Percentiles rank a stretch among this genome's conserved stretches.
Conservation (phyloP, 441 rosid genomes). For the Arabidopsis lyrata region DNA sequence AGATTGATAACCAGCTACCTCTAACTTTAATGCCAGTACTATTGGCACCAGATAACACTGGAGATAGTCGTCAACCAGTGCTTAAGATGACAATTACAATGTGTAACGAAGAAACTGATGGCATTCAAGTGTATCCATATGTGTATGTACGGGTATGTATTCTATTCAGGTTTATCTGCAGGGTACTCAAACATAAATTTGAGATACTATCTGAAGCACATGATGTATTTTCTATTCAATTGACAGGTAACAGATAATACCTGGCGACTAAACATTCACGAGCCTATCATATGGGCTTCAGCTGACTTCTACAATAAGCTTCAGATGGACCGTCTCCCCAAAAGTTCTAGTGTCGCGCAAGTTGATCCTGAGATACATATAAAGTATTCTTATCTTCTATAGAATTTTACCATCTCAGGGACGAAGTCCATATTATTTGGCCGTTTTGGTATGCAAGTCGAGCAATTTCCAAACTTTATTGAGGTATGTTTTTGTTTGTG, state of each 20-base stretch:
- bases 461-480: conserved; percentile 25
- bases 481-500: conserved; percentile 32
- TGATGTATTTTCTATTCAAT: conserved; percentile 40
- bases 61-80: conserved; percentile 84
- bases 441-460: conserved; percentile 32
- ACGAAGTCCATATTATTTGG: conserved; percentile 7
- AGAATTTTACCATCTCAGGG: conserved; percentile 11
- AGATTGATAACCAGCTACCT: conserved; percentile 98
- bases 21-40: conserved; percentile 94
- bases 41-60: conserved; percentile 84
- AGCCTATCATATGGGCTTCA: conserved; percentile 96
- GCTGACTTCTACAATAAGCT: conserved; percentile 86
- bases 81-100: conserved; percentile 92
- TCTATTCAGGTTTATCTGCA: conserved; percentile 30
- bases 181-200: conserved; percentile 27
- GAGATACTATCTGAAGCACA: conserved; percentile 27
- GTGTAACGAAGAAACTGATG: conserved; percentile 81
- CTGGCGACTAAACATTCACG: conserved; percentile 96
- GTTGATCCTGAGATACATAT: conserved; percentile 98
- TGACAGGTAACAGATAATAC: conserved; percentile 84
- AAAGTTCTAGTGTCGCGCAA: conserved; percentile 74
- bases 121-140: conserved; percentile 85
- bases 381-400: conserved; percentile 64
- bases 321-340: conserved; percentile 83
- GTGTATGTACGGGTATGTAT: conserved; percentile 89